Conservation (phyloP, 78 protist species). For the Paulinella micropora region DNA sequence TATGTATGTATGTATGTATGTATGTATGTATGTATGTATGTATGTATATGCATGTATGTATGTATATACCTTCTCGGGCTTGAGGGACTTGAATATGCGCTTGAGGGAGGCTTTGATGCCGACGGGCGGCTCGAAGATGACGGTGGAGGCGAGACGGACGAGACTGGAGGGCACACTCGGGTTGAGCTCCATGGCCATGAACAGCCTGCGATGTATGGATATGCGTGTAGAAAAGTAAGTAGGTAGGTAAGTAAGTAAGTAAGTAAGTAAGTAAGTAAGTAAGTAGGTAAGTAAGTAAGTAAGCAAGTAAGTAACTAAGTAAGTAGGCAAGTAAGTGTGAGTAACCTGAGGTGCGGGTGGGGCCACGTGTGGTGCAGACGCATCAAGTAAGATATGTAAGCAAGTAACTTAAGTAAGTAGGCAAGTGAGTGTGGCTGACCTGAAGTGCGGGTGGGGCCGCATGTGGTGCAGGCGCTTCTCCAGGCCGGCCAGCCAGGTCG, state of each 20-base stretch:
- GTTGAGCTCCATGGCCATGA: slow-evolving; percentile 74
- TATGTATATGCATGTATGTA: background rate
- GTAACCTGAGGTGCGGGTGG: slow-evolving; percentile 54
- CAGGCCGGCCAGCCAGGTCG: slow-evolving; percentile 68
- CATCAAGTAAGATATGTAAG: no score
- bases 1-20: slow-evolving; percentile 23
- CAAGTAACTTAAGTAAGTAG: no score
- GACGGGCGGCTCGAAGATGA: slow-evolving; percentile 82
- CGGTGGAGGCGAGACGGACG: slow-evolving; percentile 55
- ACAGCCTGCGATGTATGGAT: no score
- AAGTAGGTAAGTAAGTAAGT: no score
- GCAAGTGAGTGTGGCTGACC: no score
- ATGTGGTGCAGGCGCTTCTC: slow-evolving; percentile 73
- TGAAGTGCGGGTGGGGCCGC: slow-evolving; percentile 4
- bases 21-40: slow-evolving; percentile 5
- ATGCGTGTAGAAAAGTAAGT: no score
- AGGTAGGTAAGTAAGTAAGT: no score
- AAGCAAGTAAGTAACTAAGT: no score
- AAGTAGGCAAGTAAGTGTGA: no score
- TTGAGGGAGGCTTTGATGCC: slow-evolving; percentile 68
- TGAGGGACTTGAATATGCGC: slow-evolving; percentile 32
- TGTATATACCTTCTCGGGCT: background rate
- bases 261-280: no score
- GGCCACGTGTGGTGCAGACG: slow-evolving; percentile 28
- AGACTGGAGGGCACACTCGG: slow-evolving; percentile 69